phyloP scores from a whole-genome alignment of 1,284 basidiomycete species.

The Melanopsichium pennsylvanicum region DNA sequence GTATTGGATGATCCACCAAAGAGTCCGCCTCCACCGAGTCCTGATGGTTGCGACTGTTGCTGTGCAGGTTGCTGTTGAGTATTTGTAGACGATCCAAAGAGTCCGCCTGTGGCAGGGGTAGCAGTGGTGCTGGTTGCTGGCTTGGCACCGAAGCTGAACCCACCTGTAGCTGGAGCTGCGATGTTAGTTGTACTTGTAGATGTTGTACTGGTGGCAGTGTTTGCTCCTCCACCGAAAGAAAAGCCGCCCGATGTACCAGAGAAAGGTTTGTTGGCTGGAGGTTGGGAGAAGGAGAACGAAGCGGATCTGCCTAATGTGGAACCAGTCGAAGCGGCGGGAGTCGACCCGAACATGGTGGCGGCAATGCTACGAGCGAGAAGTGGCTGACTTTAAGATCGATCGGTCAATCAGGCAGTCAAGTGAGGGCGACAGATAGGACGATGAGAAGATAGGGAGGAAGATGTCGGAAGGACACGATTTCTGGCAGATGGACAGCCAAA shows the following conservation, averaged over 20 bases:
- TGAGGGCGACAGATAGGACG: too few relatives aligned
- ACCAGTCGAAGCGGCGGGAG: slow-evolving; percentile 22
- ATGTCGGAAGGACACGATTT: too few relatives aligned
- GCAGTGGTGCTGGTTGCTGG: slow-evolving; percentile 14
- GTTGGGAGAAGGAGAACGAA: slow-evolving; percentile 48
- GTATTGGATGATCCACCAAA: slow-evolving; percentile 28
- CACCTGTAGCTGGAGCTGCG: slow-evolving; percentile 22
- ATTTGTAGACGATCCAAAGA: slow-evolving; percentile 34
- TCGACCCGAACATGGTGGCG: slow-evolving; percentile 33
- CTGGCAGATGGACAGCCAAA: not conserved
- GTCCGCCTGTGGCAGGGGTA: slow-evolving; percentile 23
- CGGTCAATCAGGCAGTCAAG: too few relatives aligned
- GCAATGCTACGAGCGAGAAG: not conserved
- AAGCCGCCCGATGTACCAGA: slow-evolving; percentile 43
- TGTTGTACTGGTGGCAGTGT: slow-evolving; percentile 12
- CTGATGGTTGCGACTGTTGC: slow-evolving; percentile 16
- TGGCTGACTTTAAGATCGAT: too few relatives aligned
- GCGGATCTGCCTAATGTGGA: slow-evolving; percentile 41
- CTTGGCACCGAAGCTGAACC: slow-evolving; percentile 49
- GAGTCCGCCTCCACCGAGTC: slow-evolving; percentile 23
- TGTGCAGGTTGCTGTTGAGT: slow-evolving; percentile 8
- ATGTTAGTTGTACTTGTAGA: slow-evolving; percentile 7
- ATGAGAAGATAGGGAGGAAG: too few relatives aligned
- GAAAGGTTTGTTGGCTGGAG: slow-evolving; percentile 44
- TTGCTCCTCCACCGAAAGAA: slow-evolving; percentile 25